Evolutionary conservation across 2,329 filamentous ascomycete species (phyloP), one percentile per base, ranked within the genome.

Genomic region (Talaromyces sp.): DNA sequence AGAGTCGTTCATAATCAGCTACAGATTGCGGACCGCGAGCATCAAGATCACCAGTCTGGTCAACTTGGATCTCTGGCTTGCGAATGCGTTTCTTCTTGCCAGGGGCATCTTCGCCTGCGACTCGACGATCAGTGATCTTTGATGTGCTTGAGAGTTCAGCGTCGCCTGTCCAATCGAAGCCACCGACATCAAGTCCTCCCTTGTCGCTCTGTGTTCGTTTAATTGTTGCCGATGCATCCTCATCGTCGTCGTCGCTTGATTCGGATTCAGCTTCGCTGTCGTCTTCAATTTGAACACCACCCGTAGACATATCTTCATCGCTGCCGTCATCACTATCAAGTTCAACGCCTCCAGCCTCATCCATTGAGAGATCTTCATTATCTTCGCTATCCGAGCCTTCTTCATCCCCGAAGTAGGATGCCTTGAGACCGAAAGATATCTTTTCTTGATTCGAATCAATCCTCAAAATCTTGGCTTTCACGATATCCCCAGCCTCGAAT

Each of bases 31-130:
- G 95, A 0, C 94, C 94, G 70, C 93, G 87, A 56, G 86, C 88
- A 75, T 97, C 93, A 11, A 99, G 86, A 71, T 97, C 91, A n/a
- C 90, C 95, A 4, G 94, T 99, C 68, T 88, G 88, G 75, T 99
- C 96, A 60, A 95, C 85, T 71, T 94, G 89, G 72, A 93, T 91
- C 72, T 90, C 89, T 1, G 88, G 82, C 80, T 90, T 92, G 75
- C 87, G 88, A 68, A 85, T 84, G 82, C 92, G 94, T 81, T 88
- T 92, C 75, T 88, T 89, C 81, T 89, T 90, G 70, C 83, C 83
- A 45, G 78, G 72, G 37, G 74, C 73, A 27, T 82, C 72, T 70
- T 76, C 66, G 35, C 85, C 86, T 0, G 83, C 84, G 19, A 87
- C 86, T 7, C 81, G 80, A 74, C 41, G 75, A 64, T 62, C 72